phyloP scores from a whole-genome alignment of 495 filamentous ascomycete species.

The Neurospora discreta region DNA sequence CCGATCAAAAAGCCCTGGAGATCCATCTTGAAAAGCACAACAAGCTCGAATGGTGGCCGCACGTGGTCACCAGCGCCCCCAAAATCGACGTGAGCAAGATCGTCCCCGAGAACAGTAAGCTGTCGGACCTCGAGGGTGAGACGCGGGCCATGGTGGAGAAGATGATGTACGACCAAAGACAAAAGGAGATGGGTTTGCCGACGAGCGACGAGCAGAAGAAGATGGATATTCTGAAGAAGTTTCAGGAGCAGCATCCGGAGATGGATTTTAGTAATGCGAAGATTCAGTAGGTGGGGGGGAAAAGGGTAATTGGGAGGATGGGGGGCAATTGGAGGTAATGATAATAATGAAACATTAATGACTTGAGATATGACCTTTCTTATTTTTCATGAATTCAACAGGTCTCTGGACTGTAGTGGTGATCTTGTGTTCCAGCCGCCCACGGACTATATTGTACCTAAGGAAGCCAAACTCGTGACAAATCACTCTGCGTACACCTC shows the following conservation, averaged over 20 bases:
- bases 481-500: background rate
- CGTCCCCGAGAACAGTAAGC: slow-evolving; percentile 77
- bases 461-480: background rate
- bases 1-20: slow-evolving; percentile 61
- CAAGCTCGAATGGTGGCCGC: slow-evolving; percentile 97
- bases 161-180: slow-evolving; percentile 99
- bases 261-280: slow-evolving; percentile 77
- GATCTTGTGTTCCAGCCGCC: background rate
- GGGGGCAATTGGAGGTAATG: background rate
- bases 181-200: slow-evolving; percentile 83
- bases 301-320: background rate
- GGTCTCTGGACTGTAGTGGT: background rate
- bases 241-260: slow-evolving; percentile 65
- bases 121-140: slow-evolving; percentile 89
- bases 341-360: background rate
- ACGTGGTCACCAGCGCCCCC: slow-evolving; percentile 73
- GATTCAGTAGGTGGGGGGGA: slow-evolving; percentile 35
- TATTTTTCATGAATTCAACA: background rate
- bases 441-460: background rate
- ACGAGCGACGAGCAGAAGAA: slow-evolving; percentile 90
- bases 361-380: background rate
- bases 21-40: slow-evolving; percentile 94
- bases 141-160: slow-evolving; percentile 98
- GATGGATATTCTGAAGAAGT: slow-evolving; percentile 82
- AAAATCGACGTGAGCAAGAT: slow-evolving; percentile 94